These are phyloP conservation scores for Alternaria rosae DNA, from an alignment of 2,329 filamentous ascomycete genomes.

Conservation along the genomic window DNA sequence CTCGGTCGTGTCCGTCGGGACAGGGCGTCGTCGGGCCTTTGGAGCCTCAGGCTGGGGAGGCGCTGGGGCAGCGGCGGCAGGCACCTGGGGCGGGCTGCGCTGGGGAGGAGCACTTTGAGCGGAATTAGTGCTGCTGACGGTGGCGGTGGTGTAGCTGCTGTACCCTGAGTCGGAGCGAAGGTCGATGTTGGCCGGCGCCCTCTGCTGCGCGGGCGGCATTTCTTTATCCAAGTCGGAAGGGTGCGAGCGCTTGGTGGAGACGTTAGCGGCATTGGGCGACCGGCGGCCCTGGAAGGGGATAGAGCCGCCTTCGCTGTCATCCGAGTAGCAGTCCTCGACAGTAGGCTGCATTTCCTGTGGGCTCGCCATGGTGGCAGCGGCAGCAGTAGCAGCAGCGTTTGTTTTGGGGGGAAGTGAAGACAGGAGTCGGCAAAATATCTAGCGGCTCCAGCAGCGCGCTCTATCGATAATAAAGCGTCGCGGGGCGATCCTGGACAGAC, in stretches of 20 bases:
- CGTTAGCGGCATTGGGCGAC: constrained; percentile 59
- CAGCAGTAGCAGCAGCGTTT: constrained; percentile 1
- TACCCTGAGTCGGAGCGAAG: constrained; percentile 68
- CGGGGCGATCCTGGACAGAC: constrained; percentile 25
- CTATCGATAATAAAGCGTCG: constrained; percentile 27
- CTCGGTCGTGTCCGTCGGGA: constrained; percentile 21
- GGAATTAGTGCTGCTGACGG: constrained; percentile 62
- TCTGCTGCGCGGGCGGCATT: constrained; percentile 35
- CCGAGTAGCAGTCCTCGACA: constrained; percentile 53
- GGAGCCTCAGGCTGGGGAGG: constrained; percentile 26
- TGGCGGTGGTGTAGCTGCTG: constrained; percentile 65
- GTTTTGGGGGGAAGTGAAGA: constrained; percentile 11
- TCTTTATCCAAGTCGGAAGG: constrained; percentile 46
- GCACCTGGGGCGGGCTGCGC: constrained; percentile 36
- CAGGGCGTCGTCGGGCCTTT: constrained; percentile 27
- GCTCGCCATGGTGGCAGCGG: constrained; percentile 32
- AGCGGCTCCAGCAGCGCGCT: constrained; percentile 24
- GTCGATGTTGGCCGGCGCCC: constrained; percentile 51
- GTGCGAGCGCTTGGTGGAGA: constrained; percentile 57
- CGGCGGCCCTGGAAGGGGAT: constrained; percentile 51
- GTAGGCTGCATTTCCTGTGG: constrained; percentile 29
- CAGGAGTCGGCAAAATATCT: constrained; percentile 24
- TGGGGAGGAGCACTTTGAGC: constrained; percentile 50
- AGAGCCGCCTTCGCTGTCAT: constrained; percentile 41
- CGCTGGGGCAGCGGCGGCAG: constrained; percentile 22